These are phyloP conservation scores for Hypoxylon cercidicola DNA, from an alignment of 495 filamentous ascomycete species.

Conservation along the genomic window DNA sequence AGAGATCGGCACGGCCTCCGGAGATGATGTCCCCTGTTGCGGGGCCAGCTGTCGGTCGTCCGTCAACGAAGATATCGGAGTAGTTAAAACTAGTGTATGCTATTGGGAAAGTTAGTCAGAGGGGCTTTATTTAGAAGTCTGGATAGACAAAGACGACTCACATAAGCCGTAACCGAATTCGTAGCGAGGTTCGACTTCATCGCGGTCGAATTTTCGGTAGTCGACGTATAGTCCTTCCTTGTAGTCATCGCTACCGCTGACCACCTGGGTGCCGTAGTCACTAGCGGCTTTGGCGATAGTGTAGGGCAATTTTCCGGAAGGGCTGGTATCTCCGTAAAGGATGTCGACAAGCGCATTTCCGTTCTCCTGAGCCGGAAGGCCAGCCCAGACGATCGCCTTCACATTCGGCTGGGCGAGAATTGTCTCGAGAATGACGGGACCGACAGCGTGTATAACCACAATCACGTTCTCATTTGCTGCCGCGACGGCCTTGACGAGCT, in stretches of 20 bases:
- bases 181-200: conserved; percentile 65
- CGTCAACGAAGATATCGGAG: conserved; percentile 54
- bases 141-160: conserved; percentile 53
- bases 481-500: conserved; percentile 73
- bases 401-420: conserved; percentile 82
- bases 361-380: conserved; percentile 91
- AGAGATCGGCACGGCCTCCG: conserved; percentile 74
- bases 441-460: conserved; percentile 94
- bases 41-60: conserved; percentile 59
- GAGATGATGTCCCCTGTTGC: conserved; percentile 68
- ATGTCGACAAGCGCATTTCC: conserved; percentile 88
- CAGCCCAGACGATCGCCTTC: conserved; percentile 85
- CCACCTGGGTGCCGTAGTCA: conserved; percentile 78
- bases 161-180: conserved; percentile 71
- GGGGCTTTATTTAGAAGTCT: not conserved
- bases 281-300: conserved; percentile 81
- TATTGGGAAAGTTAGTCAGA: conserved; percentile 31
- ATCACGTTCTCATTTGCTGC: conserved; percentile 72
- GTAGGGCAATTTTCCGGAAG: conserved; percentile 88
- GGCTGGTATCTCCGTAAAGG: conserved; percentile 83
- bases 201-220: conserved; percentile 85
- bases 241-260: conserved; percentile 72
- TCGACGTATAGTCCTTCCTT: conserved; percentile 82
- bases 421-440: conserved; percentile 83
- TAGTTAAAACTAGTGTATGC: conserved; percentile 71